Evolutionary conservation across 2,329 filamentous ascomycete species (phyloP), one percentile per base, ranked within the genome.

Genomic region (Penicillium sp.): DNA sequence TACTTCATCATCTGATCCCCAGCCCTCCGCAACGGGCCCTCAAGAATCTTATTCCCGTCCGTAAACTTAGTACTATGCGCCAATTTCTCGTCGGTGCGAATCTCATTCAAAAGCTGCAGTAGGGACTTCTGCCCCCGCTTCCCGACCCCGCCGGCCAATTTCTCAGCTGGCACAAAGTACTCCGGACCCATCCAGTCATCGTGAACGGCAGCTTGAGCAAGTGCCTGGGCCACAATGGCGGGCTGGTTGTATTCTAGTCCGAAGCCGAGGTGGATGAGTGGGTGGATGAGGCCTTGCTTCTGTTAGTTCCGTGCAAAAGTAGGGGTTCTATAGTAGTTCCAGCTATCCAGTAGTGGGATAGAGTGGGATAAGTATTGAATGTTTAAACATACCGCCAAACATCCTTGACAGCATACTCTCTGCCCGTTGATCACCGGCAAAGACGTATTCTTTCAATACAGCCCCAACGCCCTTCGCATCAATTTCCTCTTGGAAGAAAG

Each of bases 181-280:
- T 69, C 58, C 1, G 52, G 59, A 4, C 72, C 75, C 1, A 88
- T 76, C 69, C 81, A 80, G 36, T 79, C 73, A 6, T 78, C 74
- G 65, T 95, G 90, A 1, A 91, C 83, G 7, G 87, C 84, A 1
- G 88, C 79, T 73, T 95, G 87, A 0, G 91, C 90, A 15, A 96
- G 82, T 1, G 78, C 91, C 72, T 93, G 84, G 5, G 91, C 90
- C 23, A 96, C 80, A 52, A 96, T 85, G 30, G 88, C 88, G 2
- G 90, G 90, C 66, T 96, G 90, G 8, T 81, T 69, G 75, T 91
- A 96, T 67, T 96, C 91, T 29, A 96, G 68, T 4, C 89, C 91
- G 66, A 91, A 96, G 42, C 91, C 89, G 17, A 96, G 80, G 67
- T 96, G 90, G 56, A 96, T 92, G 13, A 94, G 74, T 2, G 91